Evolutionary conservation across 495 filamentous ascomycete species (phyloP).

Genomic region (Trichoderma gamsii): DNA sequence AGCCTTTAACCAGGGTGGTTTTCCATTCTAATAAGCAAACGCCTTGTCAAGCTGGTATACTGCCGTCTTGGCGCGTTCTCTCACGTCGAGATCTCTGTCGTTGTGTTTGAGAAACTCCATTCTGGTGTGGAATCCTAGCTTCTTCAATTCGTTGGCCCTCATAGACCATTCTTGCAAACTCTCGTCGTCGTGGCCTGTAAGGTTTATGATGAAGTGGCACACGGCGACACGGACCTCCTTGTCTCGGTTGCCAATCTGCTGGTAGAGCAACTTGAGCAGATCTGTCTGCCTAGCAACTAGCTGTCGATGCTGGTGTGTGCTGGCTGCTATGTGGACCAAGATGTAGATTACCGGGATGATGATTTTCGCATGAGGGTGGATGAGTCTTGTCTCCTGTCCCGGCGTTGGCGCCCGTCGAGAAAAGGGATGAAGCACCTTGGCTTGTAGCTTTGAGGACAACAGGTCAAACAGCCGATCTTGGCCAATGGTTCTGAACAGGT

Average conservation of each 20-base stretch:
- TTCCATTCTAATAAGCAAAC: neutral
- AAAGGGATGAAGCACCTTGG: slow-evolving; percentile 45
- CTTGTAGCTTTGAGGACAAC: slow-evolving; percentile 62
- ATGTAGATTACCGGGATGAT: slow-evolving; percentile 67
- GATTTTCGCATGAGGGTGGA: slow-evolving; percentile 63
- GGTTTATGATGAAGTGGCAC: slow-evolving; percentile 75
- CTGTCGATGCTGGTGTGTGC: slow-evolving; percentile 66
- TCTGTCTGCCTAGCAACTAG: slow-evolving; percentile 51
- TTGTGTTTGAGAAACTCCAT: slow-evolving; percentile 54
- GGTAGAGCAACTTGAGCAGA: slow-evolving; percentile 56
- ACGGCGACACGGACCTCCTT: slow-evolving; percentile 66
- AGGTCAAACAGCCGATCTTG: slow-evolving; percentile 70
- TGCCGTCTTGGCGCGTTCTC: slow-evolving; percentile 76
- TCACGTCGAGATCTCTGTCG: slow-evolving; percentile 76
- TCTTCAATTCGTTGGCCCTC: slow-evolving; percentile 60
- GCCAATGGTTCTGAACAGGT: slow-evolving; percentile 69
- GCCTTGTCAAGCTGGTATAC: slow-evolving; percentile 53
- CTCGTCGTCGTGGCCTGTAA: slow-evolving; percentile 71
- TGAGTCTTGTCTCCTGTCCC: slow-evolving; percentile 33
- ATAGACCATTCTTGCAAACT: slow-evolving; percentile 48
- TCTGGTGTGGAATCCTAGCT: slow-evolving; percentile 63
- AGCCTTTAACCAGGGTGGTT: neutral
- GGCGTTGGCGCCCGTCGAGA: slow-evolving; percentile 26
- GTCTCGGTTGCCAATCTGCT: slow-evolving; percentile 65
- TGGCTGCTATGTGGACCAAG: slow-evolving; percentile 79